These are phyloP conservation scores for Proliferodiscus dingleyae DNA, from an alignment of 2,329 filamentous ascomycete genomes.

Conservation along the genomic window DNA sequence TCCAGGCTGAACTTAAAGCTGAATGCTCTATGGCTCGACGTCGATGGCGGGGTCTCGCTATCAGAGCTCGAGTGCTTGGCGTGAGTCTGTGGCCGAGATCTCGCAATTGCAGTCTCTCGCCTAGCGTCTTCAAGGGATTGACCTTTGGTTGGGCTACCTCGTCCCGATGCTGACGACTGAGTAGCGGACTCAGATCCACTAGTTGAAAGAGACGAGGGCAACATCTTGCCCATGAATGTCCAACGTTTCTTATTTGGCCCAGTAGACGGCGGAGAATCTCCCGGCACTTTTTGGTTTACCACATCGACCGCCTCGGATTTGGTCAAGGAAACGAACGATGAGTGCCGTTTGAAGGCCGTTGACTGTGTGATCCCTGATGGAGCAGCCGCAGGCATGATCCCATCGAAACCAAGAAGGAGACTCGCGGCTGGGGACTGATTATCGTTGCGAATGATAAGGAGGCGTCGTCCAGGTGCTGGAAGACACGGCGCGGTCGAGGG, in stretches of 20 bases:
- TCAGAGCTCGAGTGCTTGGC: slow-evolving; percentile 52
- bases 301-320: slow-evolving; percentile 16
- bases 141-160: slow-evolving; percentile 36
- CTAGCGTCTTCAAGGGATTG: slow-evolving; percentile 47
- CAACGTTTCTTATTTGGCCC: slow-evolving; percentile 50
- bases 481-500: slow-evolving; percentile 62
- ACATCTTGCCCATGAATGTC: slow-evolving; percentile 60
- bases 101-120: slow-evolving; percentile 45
- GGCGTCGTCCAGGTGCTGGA: slow-evolving; percentile 62
- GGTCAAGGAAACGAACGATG: slow-evolving; percentile 15
- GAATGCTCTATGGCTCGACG: slow-evolving; percentile 41
- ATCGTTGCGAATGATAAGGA: slow-evolving; percentile 68
- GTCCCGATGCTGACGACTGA: slow-evolving; percentile 6
- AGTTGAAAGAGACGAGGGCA: slow-evolving; percentile 41
- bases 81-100: slow-evolving; percentile 34
- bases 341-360: slow-evolving; percentile 25
- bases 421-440: slow-evolving; percentile 31
- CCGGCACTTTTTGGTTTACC: slow-evolving; percentile 13
- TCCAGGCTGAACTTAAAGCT: slow-evolving; percentile 73
- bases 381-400: slow-evolving; percentile 34
- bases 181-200: slow-evolving; percentile 6
- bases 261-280: slow-evolving; percentile 14
- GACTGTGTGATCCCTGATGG: slow-evolving; percentile 12
- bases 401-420: slow-evolving; percentile 59
- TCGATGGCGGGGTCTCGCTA: slow-evolving; percentile 48